Base-by-base conservation (phyloP, 768 basidiomycete species). In the Cystofilobasidium macerans region DNA sequence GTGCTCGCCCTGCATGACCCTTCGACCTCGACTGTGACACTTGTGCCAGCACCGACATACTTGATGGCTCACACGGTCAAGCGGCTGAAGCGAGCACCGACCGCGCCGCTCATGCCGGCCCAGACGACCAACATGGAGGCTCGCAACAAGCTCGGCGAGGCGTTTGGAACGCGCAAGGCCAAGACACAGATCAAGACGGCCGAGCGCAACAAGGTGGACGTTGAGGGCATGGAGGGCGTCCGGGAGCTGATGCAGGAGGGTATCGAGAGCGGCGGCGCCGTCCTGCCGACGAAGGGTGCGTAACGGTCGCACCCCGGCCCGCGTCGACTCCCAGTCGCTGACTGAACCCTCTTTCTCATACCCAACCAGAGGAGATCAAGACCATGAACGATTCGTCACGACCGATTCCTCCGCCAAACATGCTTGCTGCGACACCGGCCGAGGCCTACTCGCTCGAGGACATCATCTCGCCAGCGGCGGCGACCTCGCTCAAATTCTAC, bases 111-210 rank as follows among this genome's bases (percentile, higher is more conserved):
- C 61, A 43, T 40, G 43, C 63, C 22, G 62, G 61, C 8, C 26
- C 64, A 28, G 47, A 51, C 16, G 61, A 14, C 57, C 43, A 61
- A 84, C 66, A 77, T 81, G 45, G 81, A 85, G 59, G 86, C 85
- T 20, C 81, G 85, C 47, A 87, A 82, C 62, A 80, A 83, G n/a
- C 82, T 99, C 1, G 92, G 94, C 36, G 86, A 91, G 75, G 83
- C 87, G 1, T 99, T 99, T 70, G 94, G 94, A 26, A 94, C 92
- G 30, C 89, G 91, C 78, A 98, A 95, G 74, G 89, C 91, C 53
- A 87, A 89, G 75, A 83, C 84, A 13, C 85, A 84, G 33, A 92
- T 97, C 72, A 83, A 83, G 61, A 87, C 90, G 5, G 82, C 82
- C 61, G 91, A 93, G 76, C 82, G 94, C 69, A 94, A 93, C 77